Evolutionary conservation across 768 basidiomycete genomes (phyloP).

Genomic region (Leucosporidium creatinivorum): DNA sequence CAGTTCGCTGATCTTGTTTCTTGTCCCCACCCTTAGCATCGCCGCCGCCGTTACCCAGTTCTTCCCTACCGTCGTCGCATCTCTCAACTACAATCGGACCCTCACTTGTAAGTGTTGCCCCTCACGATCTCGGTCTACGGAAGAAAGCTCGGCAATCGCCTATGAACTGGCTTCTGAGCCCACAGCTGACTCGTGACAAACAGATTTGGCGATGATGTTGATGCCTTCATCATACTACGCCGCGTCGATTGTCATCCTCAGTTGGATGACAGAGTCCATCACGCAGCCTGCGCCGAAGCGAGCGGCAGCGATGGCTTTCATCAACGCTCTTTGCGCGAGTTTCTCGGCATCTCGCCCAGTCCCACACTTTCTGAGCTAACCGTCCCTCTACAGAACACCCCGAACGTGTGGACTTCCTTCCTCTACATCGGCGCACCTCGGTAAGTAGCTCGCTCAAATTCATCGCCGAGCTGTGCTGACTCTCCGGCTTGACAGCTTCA

Average conservation of each 20-base stretch:
- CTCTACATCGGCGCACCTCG: constrained; percentile 39
- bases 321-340: too few species aligned
- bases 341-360: too few species aligned
- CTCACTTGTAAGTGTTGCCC: too few species aligned
- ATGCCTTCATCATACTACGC: constrained; percentile 44
- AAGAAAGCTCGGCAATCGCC: too few species aligned
- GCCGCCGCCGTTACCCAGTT: constrained; percentile 19
- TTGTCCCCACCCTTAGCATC: neutral
- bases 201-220: constrained; percentile 48
- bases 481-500: neutral
- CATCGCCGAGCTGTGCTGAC: too few species aligned
- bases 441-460: constrained; percentile 9
- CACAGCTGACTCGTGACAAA: neutral
- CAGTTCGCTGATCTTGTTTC: too few species aligned
- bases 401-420: constrained; percentile 41
- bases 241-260: constrained; percentile 51
- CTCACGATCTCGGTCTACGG: too few species aligned
- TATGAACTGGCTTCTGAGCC: too few species aligned
- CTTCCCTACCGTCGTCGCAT: constrained; percentile 38
- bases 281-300: constrained; percentile 74
- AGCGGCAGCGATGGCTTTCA: constrained; percentile 65
- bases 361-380: too few species aligned
- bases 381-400: constrained; percentile 25
- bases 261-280: constrained; percentile 53
- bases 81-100: constrained; percentile 37